Evolutionary conservation across 2,329 filamentous ascomycete species (phyloP).

Genomic region (Aspergillus vadensis): DNA sequence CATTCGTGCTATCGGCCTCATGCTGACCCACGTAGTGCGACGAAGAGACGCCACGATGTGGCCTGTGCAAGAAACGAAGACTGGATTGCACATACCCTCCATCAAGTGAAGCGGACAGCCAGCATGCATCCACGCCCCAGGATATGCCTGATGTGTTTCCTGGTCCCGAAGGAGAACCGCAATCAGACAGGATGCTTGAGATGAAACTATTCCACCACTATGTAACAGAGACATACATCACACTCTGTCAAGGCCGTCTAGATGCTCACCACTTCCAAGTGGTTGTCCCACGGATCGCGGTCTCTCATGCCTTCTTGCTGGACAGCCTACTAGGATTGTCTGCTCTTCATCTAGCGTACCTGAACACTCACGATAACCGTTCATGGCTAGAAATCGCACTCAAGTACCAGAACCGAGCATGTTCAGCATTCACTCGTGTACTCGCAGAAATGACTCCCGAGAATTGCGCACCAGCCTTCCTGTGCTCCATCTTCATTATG

Average conservation of each 20-base stretch:
- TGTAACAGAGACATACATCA: conserved; percentile 38
- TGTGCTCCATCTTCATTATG: conserved; percentile 44
- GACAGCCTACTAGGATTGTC: conserved; percentile 48
- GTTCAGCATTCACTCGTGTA: conserved; percentile 37
- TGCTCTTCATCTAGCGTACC: conserved; percentile 46
- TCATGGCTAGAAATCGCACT: conserved; percentile 39
- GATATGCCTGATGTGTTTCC: conserved; percentile 20
- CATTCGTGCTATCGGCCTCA: background rate
- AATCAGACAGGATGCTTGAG: conserved; percentile 34
- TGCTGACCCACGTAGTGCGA: conserved; percentile 35
- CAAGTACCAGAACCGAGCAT: conserved; percentile 40
- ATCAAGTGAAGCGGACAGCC: conserved; percentile 28
- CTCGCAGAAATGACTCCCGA: conserved; percentile 41
- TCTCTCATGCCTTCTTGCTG: conserved; percentile 48
- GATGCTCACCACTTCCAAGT: conserved; percentile 38
- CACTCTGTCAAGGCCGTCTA: conserved; percentile 33
- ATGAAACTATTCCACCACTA: conserved; percentile 44
- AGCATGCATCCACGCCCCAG: conserved; percentile 24
- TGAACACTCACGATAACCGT: conserved; percentile 36
- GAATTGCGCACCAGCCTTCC: conserved; percentile 47
- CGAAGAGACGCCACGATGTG: conserved; percentile 39
- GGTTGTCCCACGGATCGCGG: conserved; percentile 40
- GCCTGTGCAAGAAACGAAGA: conserved; percentile 40
- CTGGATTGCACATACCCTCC: conserved; percentile 40
- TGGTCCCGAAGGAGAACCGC: conserved; percentile 14